Conservation (phyloP, 768 basidiomycete species). For the Pulveroboletus sp. region DNA sequence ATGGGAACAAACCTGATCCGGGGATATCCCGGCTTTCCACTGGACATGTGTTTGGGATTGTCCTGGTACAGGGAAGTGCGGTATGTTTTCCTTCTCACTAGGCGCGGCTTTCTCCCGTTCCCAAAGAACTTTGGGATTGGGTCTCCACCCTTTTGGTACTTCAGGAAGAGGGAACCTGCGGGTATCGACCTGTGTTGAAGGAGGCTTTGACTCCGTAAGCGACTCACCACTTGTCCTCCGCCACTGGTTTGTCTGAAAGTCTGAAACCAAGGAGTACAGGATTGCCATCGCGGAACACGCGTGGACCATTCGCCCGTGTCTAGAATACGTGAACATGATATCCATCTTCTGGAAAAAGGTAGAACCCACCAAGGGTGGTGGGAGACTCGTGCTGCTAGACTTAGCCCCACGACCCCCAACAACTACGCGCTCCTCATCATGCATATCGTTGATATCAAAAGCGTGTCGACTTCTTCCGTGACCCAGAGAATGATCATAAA, state of each 20-base stretch:
- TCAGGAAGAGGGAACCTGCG: conserved; percentile 80
- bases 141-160: conserved; percentile 78
- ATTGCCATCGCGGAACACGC: conserved; percentile 68
- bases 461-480: conserved; percentile 48
- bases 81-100: conserved; percentile 43
- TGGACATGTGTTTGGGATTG: conserved; percentile 37
- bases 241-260: conserved; percentile 59
- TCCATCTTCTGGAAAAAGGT: not conserved
- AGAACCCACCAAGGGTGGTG: conserved; percentile 11
- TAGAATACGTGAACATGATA: conserved; percentile 17
- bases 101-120: conserved; percentile 36
- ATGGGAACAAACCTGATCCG: conserved; percentile 58
- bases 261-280: conserved; percentile 73
- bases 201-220: conserved; percentile 8
- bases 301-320: conserved; percentile 8
- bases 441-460: conserved; percentile 59
- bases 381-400: conserved; percentile 3
- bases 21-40: conserved; percentile 59
- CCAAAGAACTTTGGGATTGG: conserved; percentile 81
- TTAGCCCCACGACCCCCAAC: conserved; percentile 34
- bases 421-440: conserved; percentile 54
- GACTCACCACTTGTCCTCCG: conserved; percentile 65
- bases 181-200: conserved; percentile 14
- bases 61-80: conserved; percentile 17
- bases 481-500: conserved; percentile 54